Conservation (phyloP, 805 yeast genomes). For the Suhomyces vadensis region DNA sequence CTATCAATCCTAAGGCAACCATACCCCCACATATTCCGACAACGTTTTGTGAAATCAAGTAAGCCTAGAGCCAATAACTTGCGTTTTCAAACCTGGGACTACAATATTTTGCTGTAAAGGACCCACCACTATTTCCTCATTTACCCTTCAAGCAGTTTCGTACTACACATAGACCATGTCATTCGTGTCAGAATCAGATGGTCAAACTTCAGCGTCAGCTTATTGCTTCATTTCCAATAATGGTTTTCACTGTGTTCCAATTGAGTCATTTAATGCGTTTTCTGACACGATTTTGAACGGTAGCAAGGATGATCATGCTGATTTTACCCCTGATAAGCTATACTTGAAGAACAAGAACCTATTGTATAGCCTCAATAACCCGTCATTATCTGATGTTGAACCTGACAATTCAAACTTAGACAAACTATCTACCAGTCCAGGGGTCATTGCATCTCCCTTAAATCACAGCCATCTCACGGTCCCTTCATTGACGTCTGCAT, state of each 20-base stretch:
- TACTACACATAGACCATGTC: neutral
- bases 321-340: constrained; percentile 17
- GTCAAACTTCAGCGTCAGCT: constrained; percentile 20
- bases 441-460: neutral
- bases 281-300: constrained; percentile 6
- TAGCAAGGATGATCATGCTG: constrained; percentile 11
- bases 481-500: neutral
- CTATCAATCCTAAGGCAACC: neutral
- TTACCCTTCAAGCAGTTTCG: neutral
- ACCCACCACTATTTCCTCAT: too few species aligned
- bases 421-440: neutral
- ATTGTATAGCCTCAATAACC: constrained; percentile 28
- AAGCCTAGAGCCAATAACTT: neutral
- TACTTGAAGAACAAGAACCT: constrained; percentile 22
- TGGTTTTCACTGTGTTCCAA: constrained; percentile 27
- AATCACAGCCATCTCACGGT: constrained; percentile 2
- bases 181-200: neutral
- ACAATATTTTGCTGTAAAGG: too few species aligned
- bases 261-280: constrained; percentile 16
- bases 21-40: neutral
- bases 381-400: constrained; percentile 23
- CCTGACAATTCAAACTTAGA: constrained; percentile 3
- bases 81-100: too few species aligned
- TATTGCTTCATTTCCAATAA: constrained; percentile 28
- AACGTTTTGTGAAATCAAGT: neutral